A percentile compares a stretch with the other conserved stretches of the same genome.
These are phyloP conservation scores for Candida yuanshanica DNA, from an alignment of 805 yeast species.

Conservation along the genomic window DNA sequence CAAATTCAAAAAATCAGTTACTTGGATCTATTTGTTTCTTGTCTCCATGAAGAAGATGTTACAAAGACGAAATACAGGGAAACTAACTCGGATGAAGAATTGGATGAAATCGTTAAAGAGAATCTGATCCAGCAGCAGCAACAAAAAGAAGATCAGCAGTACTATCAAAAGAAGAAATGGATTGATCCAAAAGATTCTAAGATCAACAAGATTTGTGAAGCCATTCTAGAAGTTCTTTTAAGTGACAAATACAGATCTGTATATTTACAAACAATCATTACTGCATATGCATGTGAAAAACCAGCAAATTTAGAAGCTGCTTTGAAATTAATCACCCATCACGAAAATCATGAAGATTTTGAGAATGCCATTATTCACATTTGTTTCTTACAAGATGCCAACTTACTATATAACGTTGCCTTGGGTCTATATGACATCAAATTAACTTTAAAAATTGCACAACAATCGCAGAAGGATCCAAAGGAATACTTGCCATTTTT, in stretches of 20 bases:
- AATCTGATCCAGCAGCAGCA: slow-evolving; percentile 28
- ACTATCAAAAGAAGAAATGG: slow-evolving; percentile 31
- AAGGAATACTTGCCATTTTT: slow-evolving; percentile 93
- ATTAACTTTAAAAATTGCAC: slow-evolving; percentile 79
- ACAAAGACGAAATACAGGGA: slow-evolving; percentile 76
- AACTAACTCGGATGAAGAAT: slow-evolving; percentile 37
- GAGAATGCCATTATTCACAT: slow-evolving; percentile 73
- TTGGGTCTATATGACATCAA: slow-evolving; percentile 79
- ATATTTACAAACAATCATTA: slow-evolving; percentile 72
- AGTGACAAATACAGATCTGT: slow-evolving; percentile 44
- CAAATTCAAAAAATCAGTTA: slow-evolving; percentile 71
- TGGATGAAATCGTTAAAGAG: slow-evolving; percentile 26
- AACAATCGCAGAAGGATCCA: slow-evolving; percentile 96
- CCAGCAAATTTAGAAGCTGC: slow-evolving; percentile 86
- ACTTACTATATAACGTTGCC: slow-evolving; percentile 71
- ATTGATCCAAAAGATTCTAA: slow-evolving; percentile 44
- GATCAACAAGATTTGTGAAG: slow-evolving; percentile 72
- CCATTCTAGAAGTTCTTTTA: slow-evolving; percentile 51
- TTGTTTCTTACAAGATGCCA: slow-evolving; percentile 88
- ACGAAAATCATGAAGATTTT: slow-evolving; percentile 39
- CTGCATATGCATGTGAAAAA: slow-evolving; percentile 86
- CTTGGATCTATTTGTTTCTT: slow-evolving; percentile 81
- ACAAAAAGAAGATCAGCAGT: slow-evolving; percentile 30
- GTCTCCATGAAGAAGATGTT: slow-evolving; percentile 83
- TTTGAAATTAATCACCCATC: slow-evolving; percentile 50